Base-by-base conservation (phyloP, 2,329 filamentous ascomycete species). In the Exserohilum turcica region DNA sequence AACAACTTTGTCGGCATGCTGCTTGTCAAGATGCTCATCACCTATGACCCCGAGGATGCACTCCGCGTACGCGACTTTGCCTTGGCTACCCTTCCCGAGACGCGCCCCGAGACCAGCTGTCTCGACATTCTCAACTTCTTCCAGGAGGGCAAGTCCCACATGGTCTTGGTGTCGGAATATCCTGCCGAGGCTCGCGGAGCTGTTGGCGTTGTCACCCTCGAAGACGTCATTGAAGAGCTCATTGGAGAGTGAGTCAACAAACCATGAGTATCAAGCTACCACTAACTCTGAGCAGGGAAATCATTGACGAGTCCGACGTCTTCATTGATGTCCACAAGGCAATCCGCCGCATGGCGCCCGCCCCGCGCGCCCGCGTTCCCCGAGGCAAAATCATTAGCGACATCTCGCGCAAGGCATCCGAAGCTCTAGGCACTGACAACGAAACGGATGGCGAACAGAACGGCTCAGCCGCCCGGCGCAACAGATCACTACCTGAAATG, bases 111-210 rank as follows among this genome's bases (percentile, higher is more conserved):
- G 71, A 99, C 94, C 0, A 97, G 92, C 78, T 99, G 94, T 73
- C 78, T 99, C 50, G 94, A 99, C 74, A 97, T 99, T 67, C 91
- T 99, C 77, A 99, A 99, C 78, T 99, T 97, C 76, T 99, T 99
- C 79, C 94, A 99, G 75, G 94, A 99, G 79, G 94, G 94, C 66
- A 99, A 99, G 74, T 96, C 92, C 1, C 94, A 99, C 75, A 96
- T 99, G 92, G 93, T 97, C 0, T 80, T 99, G 24, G 94, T 97
- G 7, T 97, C 93, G 0, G 90, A 96, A 67, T 84, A 79, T 60
- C 94, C 94, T 1, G 92, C 93, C n/a, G 91, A 95, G 61, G 88
- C 96, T 67, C 87, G 90, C 66, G 94, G 94, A 39, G 92, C 92
- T 5, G 80, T 96, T 10, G 94, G 94, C 50, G 94, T 99, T 3